Conservation (phyloP, 306 rosid species). For the Hippophae rhamnoides region DNA sequence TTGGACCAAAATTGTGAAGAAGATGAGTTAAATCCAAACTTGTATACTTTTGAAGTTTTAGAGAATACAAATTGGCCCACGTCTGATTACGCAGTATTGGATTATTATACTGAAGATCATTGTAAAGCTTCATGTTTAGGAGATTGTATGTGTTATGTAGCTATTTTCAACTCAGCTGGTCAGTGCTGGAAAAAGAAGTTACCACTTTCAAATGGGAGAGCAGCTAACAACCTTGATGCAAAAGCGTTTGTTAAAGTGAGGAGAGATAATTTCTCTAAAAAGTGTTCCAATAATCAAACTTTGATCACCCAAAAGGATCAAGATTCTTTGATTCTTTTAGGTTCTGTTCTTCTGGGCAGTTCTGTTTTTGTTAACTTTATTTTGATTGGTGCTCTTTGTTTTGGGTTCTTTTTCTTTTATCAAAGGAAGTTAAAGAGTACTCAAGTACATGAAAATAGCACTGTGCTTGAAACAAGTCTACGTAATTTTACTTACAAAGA, state of each 20-base stretch:
- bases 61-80: slow-evolving; percentile 24
- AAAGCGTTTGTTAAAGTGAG: neutral
- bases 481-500: neutral
- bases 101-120: slow-evolving; percentile 24
- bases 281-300: neutral
- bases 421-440: neutral
- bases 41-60: slow-evolving; percentile 15
- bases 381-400: neutral
- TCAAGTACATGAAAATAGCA: neutral
- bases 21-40: slow-evolving; percentile 3
- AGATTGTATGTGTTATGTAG: no score
- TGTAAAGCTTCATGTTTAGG: neutral
- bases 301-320: neutral
- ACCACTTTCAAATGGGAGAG: neutral
- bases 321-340: neutral
- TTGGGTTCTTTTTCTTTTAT: neutral
- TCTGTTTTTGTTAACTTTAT: neutral
- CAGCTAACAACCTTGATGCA: no score
- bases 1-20: slow-evolving; percentile 20
- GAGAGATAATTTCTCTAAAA: neutral
- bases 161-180: no score
- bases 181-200: neutral
- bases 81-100: slow-evolving; percentile 9
- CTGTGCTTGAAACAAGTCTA: neutral
- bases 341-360: neutral